A percentile compares a stretch with the other conserved stretches of the same genome.
Evolutionary conservation across 768 basidiomycete species (phyloP).

Genomic region (Cubamyces lactineus): DNA sequence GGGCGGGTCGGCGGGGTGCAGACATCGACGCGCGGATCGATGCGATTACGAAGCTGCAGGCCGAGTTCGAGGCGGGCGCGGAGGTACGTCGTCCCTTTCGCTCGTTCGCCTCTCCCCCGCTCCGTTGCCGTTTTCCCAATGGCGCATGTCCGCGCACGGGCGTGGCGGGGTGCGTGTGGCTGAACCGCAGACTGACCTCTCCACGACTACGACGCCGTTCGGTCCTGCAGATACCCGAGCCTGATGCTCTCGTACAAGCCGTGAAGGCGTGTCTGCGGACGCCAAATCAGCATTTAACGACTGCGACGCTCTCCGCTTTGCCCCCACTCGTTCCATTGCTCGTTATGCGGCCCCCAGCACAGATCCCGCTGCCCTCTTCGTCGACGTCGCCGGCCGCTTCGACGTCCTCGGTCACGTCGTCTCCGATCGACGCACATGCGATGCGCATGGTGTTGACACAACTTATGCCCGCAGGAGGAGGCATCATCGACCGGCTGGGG

Average conservation of each 20-base stretch:
- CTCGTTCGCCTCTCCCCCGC: neutral
- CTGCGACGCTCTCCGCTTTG: slow-evolving; percentile 73
- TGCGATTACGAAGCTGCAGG: slow-evolving; percentile 77
- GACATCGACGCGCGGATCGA: slow-evolving; percentile 84
- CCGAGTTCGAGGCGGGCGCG: slow-evolving; percentile 68
- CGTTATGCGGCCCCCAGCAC: slow-evolving; percentile 39
- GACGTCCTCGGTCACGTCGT: slow-evolving; percentile 53
- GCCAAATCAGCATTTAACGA: slow-evolving; percentile 80
- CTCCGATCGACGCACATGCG: slow-evolving; percentile 53
- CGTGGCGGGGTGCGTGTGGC: neutral
- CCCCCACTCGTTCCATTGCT: slow-evolving; percentile 69
- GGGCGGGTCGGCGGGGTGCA: slow-evolving; percentile 35
- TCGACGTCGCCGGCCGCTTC: slow-evolving; percentile 44
- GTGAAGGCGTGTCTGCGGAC: slow-evolving; percentile 79
- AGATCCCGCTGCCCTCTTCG: slow-evolving; percentile 29
- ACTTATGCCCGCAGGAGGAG: slow-evolving; percentile 70
- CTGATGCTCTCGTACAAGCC: slow-evolving; percentile 67
- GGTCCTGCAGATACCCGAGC: slow-evolving; percentile 57
- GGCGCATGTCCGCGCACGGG: neutral
- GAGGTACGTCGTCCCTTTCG: slow-evolving; percentile 52
- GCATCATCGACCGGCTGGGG: slow-evolving; percentile 81
- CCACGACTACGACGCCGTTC: neutral
- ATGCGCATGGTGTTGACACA: slow-evolving; percentile 71
- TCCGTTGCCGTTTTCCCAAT: neutral
- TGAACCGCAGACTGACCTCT: neutral